phyloP scores from a whole-genome alignment of 2,329 filamentous ascomycete species.

The Ceratocystis huliohia region DNA sequence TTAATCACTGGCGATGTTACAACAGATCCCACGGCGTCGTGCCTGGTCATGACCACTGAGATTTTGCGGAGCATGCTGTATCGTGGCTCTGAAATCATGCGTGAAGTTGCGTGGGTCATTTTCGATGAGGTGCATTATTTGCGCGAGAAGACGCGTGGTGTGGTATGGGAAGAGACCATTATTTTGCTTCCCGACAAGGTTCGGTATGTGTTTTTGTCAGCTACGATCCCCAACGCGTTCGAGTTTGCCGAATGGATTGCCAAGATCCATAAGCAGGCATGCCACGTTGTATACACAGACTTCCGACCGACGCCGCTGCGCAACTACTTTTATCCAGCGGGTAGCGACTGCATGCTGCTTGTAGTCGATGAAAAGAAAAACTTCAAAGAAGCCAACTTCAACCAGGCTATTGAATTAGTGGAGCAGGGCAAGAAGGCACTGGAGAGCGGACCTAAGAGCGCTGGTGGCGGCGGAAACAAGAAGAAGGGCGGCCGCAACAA shows the following conservation, averaged over 20 bases:
- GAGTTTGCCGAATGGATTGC: slow-evolving; percentile 99
- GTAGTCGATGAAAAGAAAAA: slow-evolving; percentile 94
- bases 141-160: slow-evolving; percentile 84
- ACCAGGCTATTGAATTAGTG: slow-evolving; percentile 84
- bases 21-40: slow-evolving; percentile 96
- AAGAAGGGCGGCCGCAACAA: slow-evolving; percentile 85
- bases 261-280: slow-evolving; percentile 94
- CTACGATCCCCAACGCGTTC: slow-evolving; percentile 96
- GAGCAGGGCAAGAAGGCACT: slow-evolving; percentile 79
- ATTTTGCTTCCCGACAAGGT: slow-evolving; percentile 97
- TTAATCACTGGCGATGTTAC: slow-evolving; percentile 99
- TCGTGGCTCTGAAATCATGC: slow-evolving; percentile 96
- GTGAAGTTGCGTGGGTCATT: slow-evolving; percentile 94
- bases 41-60: slow-evolving; percentile 97
- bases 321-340: slow-evolving; percentile 93
- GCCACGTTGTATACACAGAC: slow-evolving; percentile 97
- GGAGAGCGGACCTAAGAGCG: slow-evolving; percentile 49
- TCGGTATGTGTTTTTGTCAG: slow-evolving; percentile 93
- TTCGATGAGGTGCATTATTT: slow-evolving; percentile 99
- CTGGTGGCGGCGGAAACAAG: slow-evolving; percentile 51
- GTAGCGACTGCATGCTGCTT: slow-evolving; percentile 82
- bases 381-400: slow-evolving; percentile 95
- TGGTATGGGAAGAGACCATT: slow-evolving; percentile 99
- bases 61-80: slow-evolving; percentile 99
- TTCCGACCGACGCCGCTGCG: slow-evolving; percentile 93